Conservation (phyloP, 1,284 basidiomycete species). For the Tilletia horrida region DNA sequence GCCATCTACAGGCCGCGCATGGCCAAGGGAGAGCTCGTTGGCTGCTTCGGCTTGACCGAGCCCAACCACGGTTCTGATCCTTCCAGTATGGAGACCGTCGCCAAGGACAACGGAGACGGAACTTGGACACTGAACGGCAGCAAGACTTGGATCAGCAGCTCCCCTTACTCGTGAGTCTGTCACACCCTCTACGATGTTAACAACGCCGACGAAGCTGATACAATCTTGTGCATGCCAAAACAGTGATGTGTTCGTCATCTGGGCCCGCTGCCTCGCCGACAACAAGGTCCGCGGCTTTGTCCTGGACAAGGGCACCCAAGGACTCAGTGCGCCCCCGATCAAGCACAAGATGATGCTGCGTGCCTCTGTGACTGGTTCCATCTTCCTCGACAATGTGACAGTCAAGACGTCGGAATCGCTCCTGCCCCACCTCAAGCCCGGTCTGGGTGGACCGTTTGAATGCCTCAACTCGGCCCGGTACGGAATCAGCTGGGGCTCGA, state of each 20-base stretch:
- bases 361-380: slow-evolving; percentile 83
- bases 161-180: slow-evolving; percentile 28
- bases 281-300: slow-evolving; percentile 86
- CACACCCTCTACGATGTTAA: not conserved
- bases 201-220: not conserved
- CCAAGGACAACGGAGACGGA: slow-evolving; percentile 72
- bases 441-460: slow-evolving; percentile 48
- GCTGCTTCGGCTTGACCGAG: slow-evolving; percentile 93
- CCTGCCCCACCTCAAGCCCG: slow-evolving; percentile 41
- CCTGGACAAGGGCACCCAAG: slow-evolving; percentile 82
- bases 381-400: slow-evolving; percentile 67
- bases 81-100: slow-evolving; percentile 86
- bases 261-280: slow-evolving; percentile 95
- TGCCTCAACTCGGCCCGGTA: slow-evolving; percentile 49
- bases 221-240: not conserved
- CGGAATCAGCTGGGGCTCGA: slow-evolving; percentile 50
- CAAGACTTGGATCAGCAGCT: slow-evolving; percentile 94
- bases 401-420: slow-evolving; percentile 41
- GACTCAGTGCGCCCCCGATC: slow-evolving; percentile 81
- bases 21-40: slow-evolving; percentile 81
- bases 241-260: slow-evolving; percentile 81
- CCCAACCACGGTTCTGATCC: slow-evolving; percentile 96
- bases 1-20: slow-evolving; percentile 72
- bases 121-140: slow-evolving; percentile 82
- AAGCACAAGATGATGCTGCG: slow-evolving; percentile 89